phyloP scores from a whole-genome alignment of 192 early-diverging fungal genomes.

The Coemansia sp. region DNA sequence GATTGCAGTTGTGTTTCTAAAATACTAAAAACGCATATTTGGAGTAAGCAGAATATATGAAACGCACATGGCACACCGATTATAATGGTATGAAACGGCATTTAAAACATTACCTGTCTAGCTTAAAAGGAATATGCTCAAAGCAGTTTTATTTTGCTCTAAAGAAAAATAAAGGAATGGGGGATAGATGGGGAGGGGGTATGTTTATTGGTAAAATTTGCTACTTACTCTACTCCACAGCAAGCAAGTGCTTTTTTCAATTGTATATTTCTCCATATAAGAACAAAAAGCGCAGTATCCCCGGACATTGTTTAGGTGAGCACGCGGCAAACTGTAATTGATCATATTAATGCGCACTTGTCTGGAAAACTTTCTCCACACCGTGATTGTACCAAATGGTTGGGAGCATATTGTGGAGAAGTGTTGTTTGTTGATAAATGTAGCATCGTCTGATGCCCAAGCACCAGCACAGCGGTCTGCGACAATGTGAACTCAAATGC shows the following conservation, averaged over 20 bases:
- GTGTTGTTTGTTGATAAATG: neutral
- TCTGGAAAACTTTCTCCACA: too few species aligned
- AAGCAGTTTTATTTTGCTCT: neutral
- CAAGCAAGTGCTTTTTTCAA: too few species aligned
- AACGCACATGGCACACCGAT: slow-evolving; percentile 1
- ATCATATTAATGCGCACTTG: too few species aligned
- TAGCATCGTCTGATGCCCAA: neutral
- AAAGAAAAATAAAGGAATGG: too few species aligned
- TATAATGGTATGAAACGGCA: neutral
- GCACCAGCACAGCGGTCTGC: slow-evolving; percentile 3
- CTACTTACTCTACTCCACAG: too few species aligned
- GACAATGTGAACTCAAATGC: slow-evolving; percentile 1
- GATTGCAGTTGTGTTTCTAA: neutral
- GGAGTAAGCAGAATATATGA: neutral
- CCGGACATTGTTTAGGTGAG: too few species aligned
- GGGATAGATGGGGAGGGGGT: too few species aligned
- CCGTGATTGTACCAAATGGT: neutral
- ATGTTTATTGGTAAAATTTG: too few species aligned
- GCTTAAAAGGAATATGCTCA: neutral
- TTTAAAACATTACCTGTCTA: neutral
- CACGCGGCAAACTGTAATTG: too few species aligned
- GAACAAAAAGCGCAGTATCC: too few species aligned
- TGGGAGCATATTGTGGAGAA: neutral
- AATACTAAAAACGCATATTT: neutral
- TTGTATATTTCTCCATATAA: too few species aligned